These are phyloP conservation scores for Camellia japonica DNA, from an alignment of 148 eudicot species.

Conservation along the genomic window DNA sequence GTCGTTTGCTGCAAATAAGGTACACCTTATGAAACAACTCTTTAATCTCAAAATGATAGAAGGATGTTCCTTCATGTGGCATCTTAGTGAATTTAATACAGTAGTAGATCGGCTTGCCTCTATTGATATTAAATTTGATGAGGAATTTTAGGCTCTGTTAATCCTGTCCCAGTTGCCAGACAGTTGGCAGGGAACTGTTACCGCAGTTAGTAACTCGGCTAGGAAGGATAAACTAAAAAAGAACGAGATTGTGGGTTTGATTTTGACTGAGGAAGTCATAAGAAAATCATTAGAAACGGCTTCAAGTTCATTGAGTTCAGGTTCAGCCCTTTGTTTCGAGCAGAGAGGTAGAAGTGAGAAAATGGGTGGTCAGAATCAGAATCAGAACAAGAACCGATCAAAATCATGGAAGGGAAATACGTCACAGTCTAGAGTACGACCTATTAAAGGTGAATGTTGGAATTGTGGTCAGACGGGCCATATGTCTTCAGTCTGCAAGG, in stretches of 20 bases:
- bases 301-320: not conserved
- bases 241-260: not conserved
- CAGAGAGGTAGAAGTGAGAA: not conserved
- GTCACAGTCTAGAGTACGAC: not conserved
- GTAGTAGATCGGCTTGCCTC: not conserved
- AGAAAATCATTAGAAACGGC: not conserved
- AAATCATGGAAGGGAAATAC: not conserved
- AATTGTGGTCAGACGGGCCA: not conserved
- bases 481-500: not conserved
- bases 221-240: not conserved
- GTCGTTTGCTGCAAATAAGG: too few relatives aligned
- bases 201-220: not conserved
- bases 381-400: not conserved
- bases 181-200: not conserved
- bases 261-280: not conserved
- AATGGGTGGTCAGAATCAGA: too few relatives aligned
- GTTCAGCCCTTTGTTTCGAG: not conserved
- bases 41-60: too few relatives aligned
- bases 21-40: too few relatives aligned
- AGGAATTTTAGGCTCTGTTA: not conserved
- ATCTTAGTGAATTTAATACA: not conserved
- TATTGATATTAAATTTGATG: not conserved
- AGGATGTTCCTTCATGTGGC: not conserved
- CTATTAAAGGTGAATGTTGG: not conserved
- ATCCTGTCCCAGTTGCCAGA: not conserved